Evolutionary conservation across 2,329 filamentous ascomycete genomes (phyloP).

Genomic region (Thelonectria olida): DNA sequence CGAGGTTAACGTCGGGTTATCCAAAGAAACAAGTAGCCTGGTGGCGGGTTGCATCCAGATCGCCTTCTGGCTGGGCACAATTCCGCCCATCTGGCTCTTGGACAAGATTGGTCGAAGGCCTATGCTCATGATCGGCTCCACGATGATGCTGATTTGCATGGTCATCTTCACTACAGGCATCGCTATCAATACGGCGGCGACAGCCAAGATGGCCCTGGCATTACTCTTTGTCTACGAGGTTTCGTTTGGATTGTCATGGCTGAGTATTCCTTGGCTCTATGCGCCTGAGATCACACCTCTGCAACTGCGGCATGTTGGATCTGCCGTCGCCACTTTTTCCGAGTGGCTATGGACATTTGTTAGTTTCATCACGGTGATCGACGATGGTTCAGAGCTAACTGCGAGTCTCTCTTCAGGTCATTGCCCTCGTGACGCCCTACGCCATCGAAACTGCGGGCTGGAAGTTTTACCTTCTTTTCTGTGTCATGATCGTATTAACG

Average conservation of each 20-base stretch:
- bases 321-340: background rate
- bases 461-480: constrained; percentile 2
- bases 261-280: background rate
- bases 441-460: background rate
- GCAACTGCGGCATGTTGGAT: background rate
- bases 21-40: background rate
- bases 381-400: too few relatives aligned
- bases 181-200: background rate
- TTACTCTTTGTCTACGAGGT: background rate
- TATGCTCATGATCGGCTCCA: background rate
- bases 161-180: background rate
- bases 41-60: constrained; percentile 1
- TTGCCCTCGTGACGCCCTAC: background rate
- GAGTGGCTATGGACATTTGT: constrained; percentile 6
- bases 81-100: background rate
- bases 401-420: background rate
- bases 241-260: constrained; percentile 1
- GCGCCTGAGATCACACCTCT: background rate
- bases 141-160: background rate
- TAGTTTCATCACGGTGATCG: too few relatives aligned
- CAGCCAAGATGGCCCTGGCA: background rate
- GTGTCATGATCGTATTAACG: background rate
- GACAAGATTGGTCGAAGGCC: constrained; percentile 1
- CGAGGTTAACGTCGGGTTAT: background rate
- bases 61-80: background rate